Percentiles rank a stretch among this genome's conserved stretches.
Conservation (phyloP, 1,284 basidiomycete genomes). For the Stygiomarasmius scandens region DNA sequence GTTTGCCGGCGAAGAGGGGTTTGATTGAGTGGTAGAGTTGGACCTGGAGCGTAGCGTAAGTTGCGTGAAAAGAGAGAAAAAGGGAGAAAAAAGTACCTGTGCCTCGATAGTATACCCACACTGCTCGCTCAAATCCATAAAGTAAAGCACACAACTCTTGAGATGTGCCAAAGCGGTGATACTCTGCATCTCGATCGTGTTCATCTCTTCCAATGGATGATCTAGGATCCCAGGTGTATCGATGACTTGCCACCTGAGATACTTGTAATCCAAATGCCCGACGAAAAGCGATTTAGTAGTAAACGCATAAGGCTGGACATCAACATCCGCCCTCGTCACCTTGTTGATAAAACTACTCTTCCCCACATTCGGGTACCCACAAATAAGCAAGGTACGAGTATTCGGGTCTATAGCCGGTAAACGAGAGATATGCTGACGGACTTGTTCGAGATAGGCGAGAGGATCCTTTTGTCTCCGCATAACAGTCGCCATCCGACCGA, state of each 20-base stretch:
- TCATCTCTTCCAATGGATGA: conserved; percentile 97
- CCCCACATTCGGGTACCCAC: conserved; percentile 97
- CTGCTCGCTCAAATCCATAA: conserved; percentile 96
- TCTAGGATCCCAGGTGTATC: conserved; percentile 93
- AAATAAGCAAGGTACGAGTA: conserved; percentile 94
- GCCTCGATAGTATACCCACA: conserved; percentile 95
- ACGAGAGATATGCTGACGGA: conserved; percentile 96
- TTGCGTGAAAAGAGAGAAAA: conserved; percentile 1
- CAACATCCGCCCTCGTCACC: conserved; percentile 94
- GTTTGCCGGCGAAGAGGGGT: conserved; percentile 91
- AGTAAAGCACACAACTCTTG: conserved; percentile 90
- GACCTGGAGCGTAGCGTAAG: neutral
- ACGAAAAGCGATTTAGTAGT: conserved; percentile 97
- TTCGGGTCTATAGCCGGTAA: conserved; percentile 95
- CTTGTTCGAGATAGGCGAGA: conserved; percentile 94
- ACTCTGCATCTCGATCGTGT: conserved; percentile 99
- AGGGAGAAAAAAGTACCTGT: conserved; percentile 52
- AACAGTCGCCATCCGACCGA: conserved; percentile 98
- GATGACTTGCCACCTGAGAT: conserved; percentile 97
- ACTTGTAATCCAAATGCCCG: conserved; percentile 96
- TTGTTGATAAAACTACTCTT: conserved; percentile 99
- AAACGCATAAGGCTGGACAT: conserved; percentile 97
- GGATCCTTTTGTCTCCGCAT: conserved; percentile 98
- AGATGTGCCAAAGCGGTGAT: conserved; percentile 95
- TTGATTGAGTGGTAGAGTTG: conserved; percentile 97